These are phyloP conservation scores for Cryptococcus sp. DNA, from an alignment of 1,284 basidiomycete species.

Conservation along the genomic window DNA sequence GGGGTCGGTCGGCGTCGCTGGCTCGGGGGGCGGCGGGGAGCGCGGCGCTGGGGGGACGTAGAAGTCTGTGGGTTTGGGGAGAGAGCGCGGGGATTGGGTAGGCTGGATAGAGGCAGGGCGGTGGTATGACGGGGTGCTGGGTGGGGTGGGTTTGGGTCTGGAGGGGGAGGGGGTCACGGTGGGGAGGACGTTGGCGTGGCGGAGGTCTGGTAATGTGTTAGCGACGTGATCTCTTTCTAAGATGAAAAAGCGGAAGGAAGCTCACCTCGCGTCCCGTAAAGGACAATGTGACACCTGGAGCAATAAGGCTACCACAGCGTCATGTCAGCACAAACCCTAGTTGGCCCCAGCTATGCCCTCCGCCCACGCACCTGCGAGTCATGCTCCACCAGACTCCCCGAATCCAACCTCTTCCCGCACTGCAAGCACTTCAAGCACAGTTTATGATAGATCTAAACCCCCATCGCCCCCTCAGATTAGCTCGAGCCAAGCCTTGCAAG, in stretches of 20 bases:
- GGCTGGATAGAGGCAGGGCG: constrained; percentile 15
- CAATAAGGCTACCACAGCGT: constrained; percentile 40
- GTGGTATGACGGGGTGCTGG: constrained; percentile 10
- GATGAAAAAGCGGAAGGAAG: neutral
- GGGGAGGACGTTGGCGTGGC: constrained; percentile 35
- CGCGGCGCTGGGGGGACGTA: constrained; percentile 28
- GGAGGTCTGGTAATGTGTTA: constrained; percentile 35
- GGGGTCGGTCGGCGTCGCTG: constrained; percentile 16
- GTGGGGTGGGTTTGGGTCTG: constrained; percentile 14
- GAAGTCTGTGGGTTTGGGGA: constrained; percentile 28
- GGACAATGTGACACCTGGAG: constrained; percentile 43
- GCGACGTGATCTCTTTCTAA: neutral
- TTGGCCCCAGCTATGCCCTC: neutral
- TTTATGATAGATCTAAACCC: constrained; percentile 50
- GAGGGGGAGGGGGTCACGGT: neutral
- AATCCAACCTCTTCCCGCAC: constrained; percentile 50
- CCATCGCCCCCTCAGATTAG: neutral
- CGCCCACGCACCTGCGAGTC: constrained; percentile 36
- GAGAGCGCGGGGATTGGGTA: constrained; percentile 9
- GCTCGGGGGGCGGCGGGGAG: constrained; percentile 17
- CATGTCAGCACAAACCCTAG: neutral
- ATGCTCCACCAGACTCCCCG: constrained; percentile 48
- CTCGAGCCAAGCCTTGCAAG: neutral
- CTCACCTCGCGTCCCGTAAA: constrained; percentile 46
- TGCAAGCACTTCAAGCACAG: constrained; percentile 48